A percentile compares a stretch with the other conserved stretches of the same genome.
Evolutionary conservation across 2,329 filamentous ascomycete species (phyloP).

Genomic region (Parastagonospora nodorum): DNA sequence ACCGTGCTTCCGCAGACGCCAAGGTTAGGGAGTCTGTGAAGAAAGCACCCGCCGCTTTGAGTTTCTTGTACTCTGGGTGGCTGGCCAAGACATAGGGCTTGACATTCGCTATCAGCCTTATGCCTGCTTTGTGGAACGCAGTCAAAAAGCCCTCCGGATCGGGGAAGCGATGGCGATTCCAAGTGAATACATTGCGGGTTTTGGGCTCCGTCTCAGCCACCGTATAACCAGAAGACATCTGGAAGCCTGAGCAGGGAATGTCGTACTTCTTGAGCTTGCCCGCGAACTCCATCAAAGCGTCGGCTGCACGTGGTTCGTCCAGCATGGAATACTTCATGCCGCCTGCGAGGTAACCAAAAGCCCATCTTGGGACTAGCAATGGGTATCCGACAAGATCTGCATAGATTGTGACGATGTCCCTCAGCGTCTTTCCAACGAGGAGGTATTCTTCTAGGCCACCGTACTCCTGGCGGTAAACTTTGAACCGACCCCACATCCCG

Average conservation of each 20-base stretch:
- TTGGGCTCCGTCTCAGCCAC: conserved; percentile 70
- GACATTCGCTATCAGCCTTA: conserved; percentile 72
- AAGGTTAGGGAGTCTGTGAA: conserved; percentile 62
- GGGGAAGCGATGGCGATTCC: conserved; percentile 73
- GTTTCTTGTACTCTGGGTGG: conserved; percentile 68
- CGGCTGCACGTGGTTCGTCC: conserved; percentile 59
- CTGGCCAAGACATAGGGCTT: conserved; percentile 73
- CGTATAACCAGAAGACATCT: conserved; percentile 75
- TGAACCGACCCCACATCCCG: conserved; percentile 75
- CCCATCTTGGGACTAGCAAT: conserved; percentile 70
- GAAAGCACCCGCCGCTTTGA: conserved; percentile 64
- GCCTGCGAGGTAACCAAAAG: conserved; percentile 73
- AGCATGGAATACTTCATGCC: conserved; percentile 67
- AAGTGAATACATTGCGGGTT: conserved; percentile 72
- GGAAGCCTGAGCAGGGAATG: conserved; percentile 72
- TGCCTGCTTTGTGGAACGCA: conserved; percentile 66
- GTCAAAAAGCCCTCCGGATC: conserved; percentile 68
- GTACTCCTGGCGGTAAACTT: conserved; percentile 73
- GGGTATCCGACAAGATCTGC: conserved; percentile 72
- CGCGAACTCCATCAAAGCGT: conserved; percentile 66
- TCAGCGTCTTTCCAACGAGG: conserved; percentile 68
- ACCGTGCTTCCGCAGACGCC: conserved; percentile 61
- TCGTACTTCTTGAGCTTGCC: conserved; percentile 66
- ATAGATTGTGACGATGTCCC: conserved; percentile 69
- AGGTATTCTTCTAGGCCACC: conserved; percentile 75